Base-by-base conservation (phyloP, 345 rosid genomes). In the Hibiscus trionum region DNA sequence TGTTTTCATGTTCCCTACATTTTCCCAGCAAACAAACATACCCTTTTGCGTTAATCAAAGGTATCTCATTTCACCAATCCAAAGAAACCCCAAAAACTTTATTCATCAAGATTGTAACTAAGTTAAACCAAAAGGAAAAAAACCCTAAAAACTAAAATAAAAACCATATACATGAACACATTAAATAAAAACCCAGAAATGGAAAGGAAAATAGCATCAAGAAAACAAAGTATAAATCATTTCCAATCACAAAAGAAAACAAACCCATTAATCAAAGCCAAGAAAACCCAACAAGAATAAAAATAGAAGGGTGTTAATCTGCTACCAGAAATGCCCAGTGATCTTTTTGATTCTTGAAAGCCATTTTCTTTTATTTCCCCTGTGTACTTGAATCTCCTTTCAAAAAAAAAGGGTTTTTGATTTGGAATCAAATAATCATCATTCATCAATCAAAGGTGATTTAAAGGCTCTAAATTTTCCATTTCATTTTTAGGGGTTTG, bases 281-380 rank as follows among this genome's bases (percentile, higher is more conserved):
- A 27, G 2, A 26, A 29, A 72, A 61, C 44, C 75, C 27, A 61
- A 10, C 2, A 57, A 39, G 46, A 37, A 33, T 58, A 3, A 4
- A 71, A 16, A 7, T 14, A 9, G 19, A 60, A 61, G 21, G 46
- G 46, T 53, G 4, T 55, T 35, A 17, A 11, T 17, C 0, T 5
- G 61, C 29, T 61, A 72, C 75, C 69, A 72, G 68, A 61, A 72
- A 72, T 29, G 68, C 75, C 75, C 75, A 72, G 59, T 72, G 75
- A 72, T 61, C 60, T 31, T 72, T 49, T 16, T 33, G 42, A 42
- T 72, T 72, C 68, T 61, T 72, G 47, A 61, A 62, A 47, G 68
- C 66, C 75, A 72, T 72, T 60, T 37, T 24, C 39, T 46, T 58
- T 60, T 39, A 3, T 16, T 47, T n/a, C n/a, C 27, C 19, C 53